Evolutionary conservation across 306 rosid genomes (phyloP).

Genomic region (Corylus avellana): DNA sequence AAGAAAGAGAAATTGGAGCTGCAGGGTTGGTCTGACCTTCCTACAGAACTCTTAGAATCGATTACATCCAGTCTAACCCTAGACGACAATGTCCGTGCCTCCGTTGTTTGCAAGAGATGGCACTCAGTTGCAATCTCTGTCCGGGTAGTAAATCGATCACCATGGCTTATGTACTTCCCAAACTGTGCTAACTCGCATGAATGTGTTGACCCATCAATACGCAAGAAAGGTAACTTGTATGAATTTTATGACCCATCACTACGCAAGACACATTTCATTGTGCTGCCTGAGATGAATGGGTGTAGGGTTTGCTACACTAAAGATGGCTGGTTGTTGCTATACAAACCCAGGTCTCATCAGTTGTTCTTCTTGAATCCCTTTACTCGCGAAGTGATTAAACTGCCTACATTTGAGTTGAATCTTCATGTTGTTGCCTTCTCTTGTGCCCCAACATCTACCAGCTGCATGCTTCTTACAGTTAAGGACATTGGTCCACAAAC

Average conservation of each 20-base stretch:
- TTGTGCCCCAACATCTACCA: slow-evolving; percentile 70
- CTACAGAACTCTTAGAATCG: slow-evolving; percentile 61
- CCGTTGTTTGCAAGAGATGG: slow-evolving; percentile 80
- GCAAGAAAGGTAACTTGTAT: slow-evolving; percentile 50
- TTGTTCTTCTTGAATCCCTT: slow-evolving; percentile 81
- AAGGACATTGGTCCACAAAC: slow-evolving; percentile 70
- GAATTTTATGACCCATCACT: slow-evolving; percentile 77
- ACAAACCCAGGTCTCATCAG: slow-evolving; percentile 57
- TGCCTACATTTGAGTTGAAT: slow-evolving; percentile 76
- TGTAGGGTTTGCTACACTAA: slow-evolving; percentile 75
- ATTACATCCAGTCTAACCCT: slow-evolving; percentile 48
- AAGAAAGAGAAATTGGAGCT: slow-evolving; percentile 48
- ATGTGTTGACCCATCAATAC: slow-evolving; percentile 68
- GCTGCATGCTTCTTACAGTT: slow-evolving; percentile 73
- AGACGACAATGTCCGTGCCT: slow-evolving; percentile 61
- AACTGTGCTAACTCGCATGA: slow-evolving; percentile 60
- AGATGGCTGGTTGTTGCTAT: slow-evolving; percentile 84
- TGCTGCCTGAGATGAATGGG: slow-evolving; percentile 68
- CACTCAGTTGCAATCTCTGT: slow-evolving; percentile 60
- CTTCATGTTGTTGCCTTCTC: slow-evolving; percentile 87
- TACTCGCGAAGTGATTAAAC: slow-evolving; percentile 53
- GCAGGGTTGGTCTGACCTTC: slow-evolving; percentile 77
- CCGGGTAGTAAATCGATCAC: slow-evolving; percentile 70
- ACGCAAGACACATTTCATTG: slow-evolving; percentile 54
- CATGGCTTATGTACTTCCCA: slow-evolving; percentile 79